These are phyloP conservation scores for Earliella scabrosa DNA, from an alignment of 1,284 basidiomycete genomes.

Conservation along the genomic window DNA sequence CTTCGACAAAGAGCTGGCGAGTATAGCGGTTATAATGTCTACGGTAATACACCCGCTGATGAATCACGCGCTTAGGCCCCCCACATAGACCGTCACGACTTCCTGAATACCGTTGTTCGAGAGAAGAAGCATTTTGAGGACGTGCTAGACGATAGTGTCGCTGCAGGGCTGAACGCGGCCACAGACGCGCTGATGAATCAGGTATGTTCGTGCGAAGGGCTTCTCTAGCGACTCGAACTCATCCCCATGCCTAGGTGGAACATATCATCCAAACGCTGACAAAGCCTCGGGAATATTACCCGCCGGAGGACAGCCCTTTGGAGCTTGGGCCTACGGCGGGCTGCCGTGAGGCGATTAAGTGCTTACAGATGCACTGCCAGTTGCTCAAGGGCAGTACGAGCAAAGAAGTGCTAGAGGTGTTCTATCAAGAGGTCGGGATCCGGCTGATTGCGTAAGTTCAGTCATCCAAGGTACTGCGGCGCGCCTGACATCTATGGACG, in stretches of 20 bases:
- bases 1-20: constrained; percentile 92
- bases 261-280: constrained; percentile 89
- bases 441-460: constrained; percentile 80
- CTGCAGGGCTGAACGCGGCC: constrained; percentile 90
- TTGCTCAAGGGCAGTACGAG: constrained; percentile 92
- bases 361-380: constrained; percentile 88
- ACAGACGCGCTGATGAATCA: constrained; percentile 97
- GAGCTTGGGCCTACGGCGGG: constrained; percentile 87
- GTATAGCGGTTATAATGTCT: no score
- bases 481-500: background rate
- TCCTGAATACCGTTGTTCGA: constrained; percentile 90
- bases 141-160: constrained; percentile 90
- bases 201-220: constrained; percentile 53
- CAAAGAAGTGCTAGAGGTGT: constrained; percentile 95
- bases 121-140: constrained; percentile 98
- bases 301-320: constrained; percentile 73
- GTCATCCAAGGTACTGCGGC: background rate
- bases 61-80: no score
- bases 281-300: constrained; percentile 88
- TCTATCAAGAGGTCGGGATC: constrained; percentile 96
- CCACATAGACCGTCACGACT: constrained; percentile 92
- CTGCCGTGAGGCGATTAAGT: constrained; percentile 85
- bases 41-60: background rate
- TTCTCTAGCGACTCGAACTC: background rate
- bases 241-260: constrained; percentile 68